Evolutionary conservation across 805 yeast genomes (phyloP), one percentile per base, ranked within the genome.

Genomic region (Metschnikowia corniflorae): DNA sequence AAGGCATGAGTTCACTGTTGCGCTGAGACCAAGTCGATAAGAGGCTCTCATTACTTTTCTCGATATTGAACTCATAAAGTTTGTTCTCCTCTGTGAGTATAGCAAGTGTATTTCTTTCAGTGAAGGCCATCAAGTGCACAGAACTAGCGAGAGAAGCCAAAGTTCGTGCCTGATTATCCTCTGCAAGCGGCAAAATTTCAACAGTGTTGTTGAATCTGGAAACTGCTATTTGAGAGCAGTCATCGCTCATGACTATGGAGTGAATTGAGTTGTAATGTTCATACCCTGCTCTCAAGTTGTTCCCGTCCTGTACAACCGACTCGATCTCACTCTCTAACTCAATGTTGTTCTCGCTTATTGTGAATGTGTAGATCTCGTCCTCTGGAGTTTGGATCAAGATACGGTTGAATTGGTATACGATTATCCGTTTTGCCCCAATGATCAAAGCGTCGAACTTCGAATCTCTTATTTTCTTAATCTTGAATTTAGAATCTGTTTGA

Each of bases 1-100:
- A 66, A 2, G 97, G 97, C 46, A 88, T 60, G 39, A 75, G 70
- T 35, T 84, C 93, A 13, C 86, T 73, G 58, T 87, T 87, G 35
- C 73, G 64, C 44, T 78, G 77, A 8, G 95, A 82, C 98, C 97
- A 91, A 7, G 71, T 53, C 0, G 96, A 82, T 46, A 78, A 67
- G 31, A 75, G 55, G 19, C 59, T 55, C n/a, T 33, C 20, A 13
- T 26, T 29, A 13, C 29, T 17, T 15, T 30, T 30, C 16, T 45
- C 40, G 10, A 45, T 30, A 16, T 40, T 40, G 49, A 86, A 81
- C 61, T 88, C 97, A 43, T 73, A 74, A 16, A 93, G 57, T 50
- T 77, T 80, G 57, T 83, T 84, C 34, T 86, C 95, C 32, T 82
- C 76, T 2, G 91, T 78, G 15, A 82, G 73, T 8, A 82, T 78